Evolutionary conservation across 2,329 filamentous ascomycete genomes (phyloP).

Genomic region (Nemania sp.): DNA sequence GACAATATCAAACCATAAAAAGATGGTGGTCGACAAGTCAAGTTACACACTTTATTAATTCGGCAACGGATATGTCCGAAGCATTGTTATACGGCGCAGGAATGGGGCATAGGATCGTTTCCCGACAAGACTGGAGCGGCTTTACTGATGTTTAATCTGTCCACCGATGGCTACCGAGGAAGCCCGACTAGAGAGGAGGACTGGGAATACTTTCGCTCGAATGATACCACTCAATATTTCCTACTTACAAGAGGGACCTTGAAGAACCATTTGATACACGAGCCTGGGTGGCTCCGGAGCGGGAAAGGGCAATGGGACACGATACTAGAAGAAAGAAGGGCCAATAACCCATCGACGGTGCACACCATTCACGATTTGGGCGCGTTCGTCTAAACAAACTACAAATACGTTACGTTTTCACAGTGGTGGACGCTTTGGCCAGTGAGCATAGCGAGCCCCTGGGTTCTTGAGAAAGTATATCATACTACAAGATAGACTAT

Average conservation of each 20-base stretch:
- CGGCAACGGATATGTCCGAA: slow-evolving; percentile 27
- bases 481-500: slow-evolving; percentile 33
- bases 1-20: slow-evolving; percentile 32
- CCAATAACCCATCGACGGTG: slow-evolving; percentile 33
- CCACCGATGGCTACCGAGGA: slow-evolving; percentile 27
- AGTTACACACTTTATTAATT: slow-evolving; percentile 21
- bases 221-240: slow-evolving; percentile 40
- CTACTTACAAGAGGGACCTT: slow-evolving; percentile 21
- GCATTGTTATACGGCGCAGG: slow-evolving; percentile 40
- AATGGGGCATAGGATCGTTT: slow-evolving; percentile 28
- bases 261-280: slow-evolving; percentile 29
- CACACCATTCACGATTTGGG: slow-evolving; percentile 24
- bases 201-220: slow-evolving; percentile 40
- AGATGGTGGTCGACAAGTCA: slow-evolving; percentile 30
- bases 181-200: slow-evolving; percentile 31
- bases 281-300: slow-evolving; percentile 24
- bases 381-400: slow-evolving; percentile 22
- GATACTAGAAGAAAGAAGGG: slow-evolving; percentile 36
- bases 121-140: slow-evolving; percentile 21
- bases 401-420: slow-evolving; percentile 36
- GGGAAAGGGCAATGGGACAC: slow-evolving; percentile 28
- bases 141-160: slow-evolving; percentile 34
- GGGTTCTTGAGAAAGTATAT: slow-evolving; percentile 28
- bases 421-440: slow-evolving; percentile 32
- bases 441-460: slow-evolving; percentile 32